Evolutionary conservation across 768 basidiomycete genomes (phyloP).

Genomic region (Podaxis rugospora): DNA sequence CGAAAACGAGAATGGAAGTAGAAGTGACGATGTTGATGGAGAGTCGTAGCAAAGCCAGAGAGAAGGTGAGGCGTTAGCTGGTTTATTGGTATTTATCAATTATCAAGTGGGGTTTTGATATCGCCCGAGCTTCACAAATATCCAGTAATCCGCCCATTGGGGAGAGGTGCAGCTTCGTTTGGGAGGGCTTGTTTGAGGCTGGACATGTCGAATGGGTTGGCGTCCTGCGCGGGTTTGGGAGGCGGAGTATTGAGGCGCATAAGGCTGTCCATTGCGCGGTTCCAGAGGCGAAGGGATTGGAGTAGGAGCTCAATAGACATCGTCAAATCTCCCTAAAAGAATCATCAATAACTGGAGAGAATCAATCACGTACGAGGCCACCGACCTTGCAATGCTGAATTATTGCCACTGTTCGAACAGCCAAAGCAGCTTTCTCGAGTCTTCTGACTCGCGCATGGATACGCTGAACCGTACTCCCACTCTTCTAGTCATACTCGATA

Average conservation of each 20-base stretch:
- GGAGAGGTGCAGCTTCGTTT: conserved; percentile 15
- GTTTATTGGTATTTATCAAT: too few relatives aligned
- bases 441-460: conserved; percentile 53
- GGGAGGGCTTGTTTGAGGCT: conserved; percentile 39
- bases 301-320: conserved; percentile 53
- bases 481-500: conserved; percentile 41
- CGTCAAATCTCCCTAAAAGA: conserved; percentile 55
- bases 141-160: too few relatives aligned
- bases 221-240: conserved; percentile 26
- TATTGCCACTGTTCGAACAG: conserved; percentile 61
- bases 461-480: conserved; percentile 46
- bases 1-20: too few relatives aligned
- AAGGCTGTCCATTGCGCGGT: conserved; percentile 69
- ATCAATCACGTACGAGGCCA: conserved; percentile 4
- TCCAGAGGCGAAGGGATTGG: conserved; percentile 76
- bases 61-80: too few relatives aligned
- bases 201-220: conserved; percentile 58
- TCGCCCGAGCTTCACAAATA: too few relatives aligned
- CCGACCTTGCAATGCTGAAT: conserved; percentile 66
- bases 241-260: conserved; percentile 48
- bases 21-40: too few relatives aligned
- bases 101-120: too few relatives aligned
- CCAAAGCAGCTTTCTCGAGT: conserved; percentile 70
- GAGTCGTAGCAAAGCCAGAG: too few relatives aligned
- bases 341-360: neutral